These are phyloP conservation scores for Lunularia cruciata DNA, from an alignment of 225 moss, liverwort and hornwort genomes.

Conservation along the genomic window DNA sequence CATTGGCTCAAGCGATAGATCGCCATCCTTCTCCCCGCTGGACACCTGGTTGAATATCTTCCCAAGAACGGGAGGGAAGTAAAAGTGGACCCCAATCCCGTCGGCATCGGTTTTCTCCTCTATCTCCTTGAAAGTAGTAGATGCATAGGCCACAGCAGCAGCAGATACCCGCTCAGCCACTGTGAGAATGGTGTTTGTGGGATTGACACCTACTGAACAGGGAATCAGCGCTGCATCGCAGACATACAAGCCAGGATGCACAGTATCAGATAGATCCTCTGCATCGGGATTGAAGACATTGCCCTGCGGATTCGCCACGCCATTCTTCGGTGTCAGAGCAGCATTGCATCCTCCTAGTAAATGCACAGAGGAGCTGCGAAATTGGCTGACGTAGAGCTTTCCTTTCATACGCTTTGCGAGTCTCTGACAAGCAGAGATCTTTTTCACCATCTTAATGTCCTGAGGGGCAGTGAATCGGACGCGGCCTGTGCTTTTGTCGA, in stretches of 20 bases:
- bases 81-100: too few relatives aligned
- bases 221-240: conserved; percentile 34
- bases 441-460: conserved; percentile 14
- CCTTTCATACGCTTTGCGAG: conserved; percentile 13
- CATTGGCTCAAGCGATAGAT: too few relatives aligned
- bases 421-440: conserved; percentile 22
- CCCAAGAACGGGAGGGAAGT: too few relatives aligned
- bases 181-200: conserved; percentile 20
- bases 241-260: conserved; percentile 25
- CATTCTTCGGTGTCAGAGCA: background rate
- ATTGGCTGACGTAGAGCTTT: conserved; percentile 12
- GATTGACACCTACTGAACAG: conserved; percentile 28
- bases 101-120: background rate
- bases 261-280: background rate
- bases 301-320: conserved; percentile 25
- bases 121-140: background rate
- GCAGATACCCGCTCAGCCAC: conserved; percentile 23
- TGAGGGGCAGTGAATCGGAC: conserved; percentile 21
- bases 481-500: conserved; percentile 11
- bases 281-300: conserved; percentile 12
- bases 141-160: conserved; percentile 10
- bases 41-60: too few relatives aligned
- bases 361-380: conserved; percentile 26
- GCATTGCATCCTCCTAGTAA: conserved; percentile 28
- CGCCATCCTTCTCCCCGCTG: too few relatives aligned